Evolutionary conservation across 2,329 filamentous ascomycete species (phyloP), one percentile per base, ranked within the genome.

Genomic region (Pseudocercospora macadamiae): DNA sequence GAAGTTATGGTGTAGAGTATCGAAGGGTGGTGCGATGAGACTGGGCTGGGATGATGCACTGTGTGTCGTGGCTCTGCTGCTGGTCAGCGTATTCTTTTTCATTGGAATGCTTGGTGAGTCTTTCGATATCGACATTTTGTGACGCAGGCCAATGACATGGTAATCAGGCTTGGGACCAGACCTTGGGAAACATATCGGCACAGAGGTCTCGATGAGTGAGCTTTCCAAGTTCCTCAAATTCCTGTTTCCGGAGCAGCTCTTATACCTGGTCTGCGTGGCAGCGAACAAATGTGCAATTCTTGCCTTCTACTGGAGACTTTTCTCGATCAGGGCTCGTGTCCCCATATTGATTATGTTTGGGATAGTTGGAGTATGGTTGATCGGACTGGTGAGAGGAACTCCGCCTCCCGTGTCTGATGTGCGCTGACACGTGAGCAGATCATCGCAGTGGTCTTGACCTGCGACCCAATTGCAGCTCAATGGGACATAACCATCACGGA

Each of bases 291-390:
- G 58, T 4, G 62, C 64, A 5, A 58, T 67, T 21, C 62, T 67
- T 4, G 57, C 64, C 10, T 60, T 67, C 32, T 66, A 67, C 51
- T 67, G 64, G 64, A 51, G 64, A 34, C 54, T 67, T 10, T 67
- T 67, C 51, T 57, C 60, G 8, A 37, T 60, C 32, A 61, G 52
- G 42, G 44, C 52, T 25, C 48, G 59, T 18, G 19, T 62, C 7
- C 59, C 62, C 5, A 54, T 64, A 19, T 28, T 55, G 16, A 30
- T 62, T 4, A 30, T 54, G 18, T 37, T 39, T 18, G 57, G 53
- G 5, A 19, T 64, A 4, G 55, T 62, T 9, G 30, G 26, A 8
- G 59, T 32, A n/a, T 64, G 62, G 62, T 42, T 53, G 28, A 45
- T 62, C 18, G 57, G 47, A 23, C 19, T 54, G 26, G 60, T 62